A percentile compares a stretch with the other conserved stretches of the same genome.
Evolutionary conservation across 2,329 filamentous ascomycete genomes (phyloP).

Genomic region (Ascochyta fabae): DNA sequence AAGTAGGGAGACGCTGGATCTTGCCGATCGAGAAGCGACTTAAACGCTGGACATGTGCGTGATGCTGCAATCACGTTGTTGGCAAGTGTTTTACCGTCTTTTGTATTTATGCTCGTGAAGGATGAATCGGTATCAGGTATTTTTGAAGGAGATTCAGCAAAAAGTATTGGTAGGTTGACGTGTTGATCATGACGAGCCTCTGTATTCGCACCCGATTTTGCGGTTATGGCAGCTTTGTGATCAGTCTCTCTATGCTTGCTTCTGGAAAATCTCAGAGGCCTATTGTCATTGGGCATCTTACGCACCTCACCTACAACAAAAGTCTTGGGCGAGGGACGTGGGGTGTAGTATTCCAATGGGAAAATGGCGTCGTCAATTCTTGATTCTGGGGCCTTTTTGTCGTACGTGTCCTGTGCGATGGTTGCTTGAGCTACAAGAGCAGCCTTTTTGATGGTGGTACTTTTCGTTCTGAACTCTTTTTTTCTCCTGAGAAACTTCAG

Average conservation of each 20-base stretch:
- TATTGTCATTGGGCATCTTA: neutral
- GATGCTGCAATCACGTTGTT: neutral
- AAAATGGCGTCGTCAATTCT: neutral
- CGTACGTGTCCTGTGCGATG: neutral
- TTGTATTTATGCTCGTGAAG: neutral
- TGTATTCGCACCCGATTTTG: no score
- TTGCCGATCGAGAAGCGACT: constrained; percentile 2
- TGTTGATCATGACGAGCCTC: neutral
- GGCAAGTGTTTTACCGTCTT: no score
- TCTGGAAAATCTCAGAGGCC: neutral
- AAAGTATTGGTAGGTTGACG: neutral
- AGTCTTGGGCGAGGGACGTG: neutral
- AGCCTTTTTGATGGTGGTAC: constrained; percentile 10
- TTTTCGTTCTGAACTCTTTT: neutral
- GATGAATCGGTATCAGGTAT: neutral
- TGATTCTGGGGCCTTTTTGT: neutral
- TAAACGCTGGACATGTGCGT: neutral
- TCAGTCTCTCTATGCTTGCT: neutral
- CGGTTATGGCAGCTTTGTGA: neutral
- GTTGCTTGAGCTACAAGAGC: neutral
- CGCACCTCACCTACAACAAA: constrained; percentile 3
- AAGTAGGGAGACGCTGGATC: neutral
- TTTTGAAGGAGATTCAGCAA: neutral
- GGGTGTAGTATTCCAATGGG: neutral
- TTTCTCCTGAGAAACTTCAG: neutral